Conservation (phyloP, 2,329 filamentous ascomycete species). For the Xylariales sp. region DNA sequence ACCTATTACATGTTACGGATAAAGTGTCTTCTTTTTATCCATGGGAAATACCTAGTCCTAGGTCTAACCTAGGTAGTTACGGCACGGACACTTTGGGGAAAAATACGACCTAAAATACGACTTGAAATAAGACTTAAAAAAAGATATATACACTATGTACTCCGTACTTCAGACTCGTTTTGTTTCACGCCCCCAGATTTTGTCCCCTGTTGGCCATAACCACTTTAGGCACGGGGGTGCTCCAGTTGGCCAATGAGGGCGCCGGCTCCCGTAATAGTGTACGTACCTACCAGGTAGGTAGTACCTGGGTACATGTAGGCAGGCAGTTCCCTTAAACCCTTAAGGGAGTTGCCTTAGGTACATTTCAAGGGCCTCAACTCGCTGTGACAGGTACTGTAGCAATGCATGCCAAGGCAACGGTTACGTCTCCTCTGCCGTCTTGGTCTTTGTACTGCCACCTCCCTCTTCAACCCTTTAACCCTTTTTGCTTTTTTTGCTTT, state of each 20-base stretch:
- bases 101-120: neutral
- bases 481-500: neutral
- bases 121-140: too few relatives aligned
- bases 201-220: neutral
- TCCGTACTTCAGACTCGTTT: neutral
- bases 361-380: too few relatives aligned
- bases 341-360: too few relatives aligned
- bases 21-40: neutral
- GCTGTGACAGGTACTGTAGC: neutral
- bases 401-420: conserved; percentile 26
- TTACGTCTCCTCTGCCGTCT: conserved; percentile 20
- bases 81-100: too few relatives aligned
- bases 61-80: neutral
- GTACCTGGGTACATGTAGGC: too few relatives aligned
- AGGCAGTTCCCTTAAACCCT: too few relatives aligned
- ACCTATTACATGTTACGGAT: too few relatives aligned
- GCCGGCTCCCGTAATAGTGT: neutral
- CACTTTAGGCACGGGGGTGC: neutral
- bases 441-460: conserved; percentile 22
- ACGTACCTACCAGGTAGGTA: too few relatives aligned
- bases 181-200: conserved; percentile 15
- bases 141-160: too few relatives aligned
- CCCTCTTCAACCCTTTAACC: conserved; percentile 16
- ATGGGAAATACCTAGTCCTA: neutral
- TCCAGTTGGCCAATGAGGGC: neutral